Base-by-base conservation (phyloP, 768 basidiomycete species). In the Agrocybe pediades region DNA sequence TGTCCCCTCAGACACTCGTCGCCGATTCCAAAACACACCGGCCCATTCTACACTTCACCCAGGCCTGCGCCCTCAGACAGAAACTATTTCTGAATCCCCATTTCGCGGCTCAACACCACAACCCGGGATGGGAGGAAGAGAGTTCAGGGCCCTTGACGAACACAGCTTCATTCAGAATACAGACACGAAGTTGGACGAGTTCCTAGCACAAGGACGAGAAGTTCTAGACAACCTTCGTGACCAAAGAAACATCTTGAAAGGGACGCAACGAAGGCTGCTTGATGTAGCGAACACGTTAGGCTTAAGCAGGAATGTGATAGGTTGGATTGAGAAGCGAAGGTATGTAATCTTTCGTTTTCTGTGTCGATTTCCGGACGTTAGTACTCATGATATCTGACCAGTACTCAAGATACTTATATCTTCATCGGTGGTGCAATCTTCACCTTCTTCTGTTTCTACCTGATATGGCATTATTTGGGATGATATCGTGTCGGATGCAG, bases 261-360 rank as follows among this genome's bases (percentile, higher is more conserved):
- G 93, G n/a, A 98, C 97, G 0, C 89, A 92, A 66, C 81, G 85
- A 61, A 80, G 91, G 50, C 71, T 99, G 46, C 71, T 97, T 52
- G 88, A 92, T 66, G 88, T 93, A 40, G 97, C 95, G 43, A 98
- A 97, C 70, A 97, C 94, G 21, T 72, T 99, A 54, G 97, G 97
- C 0, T 72, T 98, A 66, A 95, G 95, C 69, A 80, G 95, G 55
- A 83, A 96, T 66, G 95, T 96, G 27, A 98, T 99, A 69, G 87
- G 91, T 6, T 99, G 95, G 93, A 95, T 99, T 59, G 97, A 99
- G 66, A 82, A 87, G 57, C 78, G 97, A 70, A 97, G 92, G 95
- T 93, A 57, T 54, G 84, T 78, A 6, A 16, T 15, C 19, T 17
- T 36, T 36, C 33, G 3, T 13, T 11, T 36, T n/a, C 4, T 15